Evolutionary conservation across 169 alveolate genomes (phyloP).

Genomic region (Neospora caninum): DNA sequence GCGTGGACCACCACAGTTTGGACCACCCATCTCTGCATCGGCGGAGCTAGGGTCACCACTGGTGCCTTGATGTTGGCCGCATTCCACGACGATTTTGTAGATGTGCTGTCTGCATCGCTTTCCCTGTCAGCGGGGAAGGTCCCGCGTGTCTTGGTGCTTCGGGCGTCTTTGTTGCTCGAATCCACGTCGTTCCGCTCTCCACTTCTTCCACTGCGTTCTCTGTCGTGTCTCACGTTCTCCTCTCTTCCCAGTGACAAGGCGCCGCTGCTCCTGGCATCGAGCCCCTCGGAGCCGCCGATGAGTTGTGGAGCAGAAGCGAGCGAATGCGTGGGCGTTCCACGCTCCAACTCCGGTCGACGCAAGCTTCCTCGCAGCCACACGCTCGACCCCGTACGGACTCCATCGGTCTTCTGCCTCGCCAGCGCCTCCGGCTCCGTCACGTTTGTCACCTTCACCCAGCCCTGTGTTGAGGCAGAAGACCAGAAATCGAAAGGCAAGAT

Average conservation of each 20-base stretch:
- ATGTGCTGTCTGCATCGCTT: neutral
- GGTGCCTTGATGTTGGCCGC: conserved; percentile 19
- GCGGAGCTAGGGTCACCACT: conserved; percentile 43
- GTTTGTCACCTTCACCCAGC: conserved; percentile 62
- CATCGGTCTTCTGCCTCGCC: neutral
- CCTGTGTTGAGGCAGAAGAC: neutral
- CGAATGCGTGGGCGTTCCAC: too few relatives aligned
- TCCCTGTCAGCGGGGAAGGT: neutral
- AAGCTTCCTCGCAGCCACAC: neutral
- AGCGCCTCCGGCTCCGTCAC: conserved; percentile 8
- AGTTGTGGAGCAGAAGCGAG: too few relatives aligned
- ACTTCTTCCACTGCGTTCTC: neutral
- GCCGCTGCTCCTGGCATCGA: too few relatives aligned
- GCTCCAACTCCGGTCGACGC: neutral
- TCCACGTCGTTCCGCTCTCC: neutral
- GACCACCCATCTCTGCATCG: conserved; percentile 59
- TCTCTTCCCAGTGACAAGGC: too few relatives aligned
- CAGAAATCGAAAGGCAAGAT: neutral
- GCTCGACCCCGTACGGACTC: neutral
- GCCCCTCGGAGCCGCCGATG: too few relatives aligned
- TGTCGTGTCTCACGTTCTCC: too few relatives aligned
- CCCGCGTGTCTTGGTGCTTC: too few relatives aligned
- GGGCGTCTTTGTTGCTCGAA: too few relatives aligned
- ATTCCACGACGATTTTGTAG: neutral
- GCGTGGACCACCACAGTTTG: conserved; percentile 56